Base-by-base conservation (phyloP, 2,329 filamentous ascomycete species). In the Neoscytalidium dimidiatum region DNA sequence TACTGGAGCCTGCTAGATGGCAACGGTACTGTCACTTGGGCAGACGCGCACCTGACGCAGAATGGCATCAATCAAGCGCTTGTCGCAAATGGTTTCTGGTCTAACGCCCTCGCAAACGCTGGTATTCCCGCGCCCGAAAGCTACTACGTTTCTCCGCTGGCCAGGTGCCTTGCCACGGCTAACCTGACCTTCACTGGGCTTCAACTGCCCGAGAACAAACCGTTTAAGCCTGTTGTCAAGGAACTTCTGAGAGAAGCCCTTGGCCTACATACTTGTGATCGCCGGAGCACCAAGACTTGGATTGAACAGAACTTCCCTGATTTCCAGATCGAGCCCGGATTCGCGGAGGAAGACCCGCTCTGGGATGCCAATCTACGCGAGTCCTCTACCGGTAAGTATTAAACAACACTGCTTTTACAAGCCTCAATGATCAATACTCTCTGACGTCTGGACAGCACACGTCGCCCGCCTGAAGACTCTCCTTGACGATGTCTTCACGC, bases 221-320 rank as follows among this genome's bases (percentile, higher is more conserved):
- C 82, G 0, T 91, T 90, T 69, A 74, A 75, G 2, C 89, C 88
- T 0, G 78, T 80, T 1, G 77, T 91, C 67, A 91, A 90, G 75
- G 89, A 91, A 76, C 73, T 84, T 38, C 79, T 91, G 68, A 82
- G 89, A 31, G 90, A 92, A 74, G 84, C 85, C 2, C 85, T 91
- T 64, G 87, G 84, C 62, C 85, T 87, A 46, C 89, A 91, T 72
- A 90, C 88, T 0, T 92, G 90, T 72, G 87, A 92, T 75, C 82
- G 85, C 31, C 82, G 89, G 9, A 84, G 83, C 23, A 84, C 77
- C 69, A 84, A 81, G 70, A 80, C 82, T 0, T 81, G 82, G 65
- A 87, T 91, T 67, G 75, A 77, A 17, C 67, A 76, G 2, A 78
- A 81, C 3, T 86, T 86, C 56, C 87, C 86, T 0, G 72, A 68